phyloP scores from a whole-genome alignment of 2,329 filamentous ascomycete species.

The Cercospora sp. region DNA sequence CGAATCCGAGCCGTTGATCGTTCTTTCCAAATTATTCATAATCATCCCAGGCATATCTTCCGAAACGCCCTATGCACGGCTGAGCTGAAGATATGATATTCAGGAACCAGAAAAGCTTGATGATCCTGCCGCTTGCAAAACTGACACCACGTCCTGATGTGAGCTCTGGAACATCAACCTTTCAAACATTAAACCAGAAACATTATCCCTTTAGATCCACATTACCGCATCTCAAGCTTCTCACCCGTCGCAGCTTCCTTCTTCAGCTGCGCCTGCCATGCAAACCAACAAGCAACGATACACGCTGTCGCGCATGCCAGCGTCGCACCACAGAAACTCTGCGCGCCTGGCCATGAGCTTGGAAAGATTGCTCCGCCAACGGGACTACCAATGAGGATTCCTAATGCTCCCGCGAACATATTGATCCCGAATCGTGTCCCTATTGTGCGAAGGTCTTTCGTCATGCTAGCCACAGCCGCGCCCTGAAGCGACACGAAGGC shows the following conservation, averaged over 20 bases:
- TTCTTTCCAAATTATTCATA: background rate
- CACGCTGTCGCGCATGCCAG: slow-evolving; percentile 30
- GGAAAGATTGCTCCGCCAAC: slow-evolving; percentile 40
- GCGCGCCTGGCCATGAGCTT: slow-evolving; percentile 35
- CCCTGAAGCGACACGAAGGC: slow-evolving; percentile 40
- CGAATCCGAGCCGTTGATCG: background rate
- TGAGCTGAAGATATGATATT: background rate
- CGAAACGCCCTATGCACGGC: background rate
- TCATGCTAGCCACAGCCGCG: slow-evolving; percentile 38
- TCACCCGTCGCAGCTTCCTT: slow-evolving; percentile 2
- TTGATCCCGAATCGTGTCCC: slow-evolving; percentile 41
- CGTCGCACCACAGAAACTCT: slow-evolving; percentile 37
- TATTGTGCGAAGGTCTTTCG: slow-evolving; percentile 37
- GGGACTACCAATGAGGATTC: slow-evolving; percentile 40
- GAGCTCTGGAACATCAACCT: background rate
- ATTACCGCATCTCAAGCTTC: slow-evolving; percentile 14
- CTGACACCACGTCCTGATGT: background rate
- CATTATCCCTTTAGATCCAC: slow-evolving; percentile 1
- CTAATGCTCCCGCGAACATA: slow-evolving; percentile 38
- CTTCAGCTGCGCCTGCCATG: slow-evolving; percentile 18
- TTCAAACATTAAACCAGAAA: slow-evolving; percentile 4
- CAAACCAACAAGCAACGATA: slow-evolving; percentile 31
- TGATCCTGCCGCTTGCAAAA: slow-evolving; percentile 1
- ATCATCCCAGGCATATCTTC: background rate
- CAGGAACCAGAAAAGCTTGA: slow-evolving; percentile 7